Base-by-base conservation (phyloP, 192 early-diverging fungal species). In the Rhizoclosmatium globosum region DNA sequence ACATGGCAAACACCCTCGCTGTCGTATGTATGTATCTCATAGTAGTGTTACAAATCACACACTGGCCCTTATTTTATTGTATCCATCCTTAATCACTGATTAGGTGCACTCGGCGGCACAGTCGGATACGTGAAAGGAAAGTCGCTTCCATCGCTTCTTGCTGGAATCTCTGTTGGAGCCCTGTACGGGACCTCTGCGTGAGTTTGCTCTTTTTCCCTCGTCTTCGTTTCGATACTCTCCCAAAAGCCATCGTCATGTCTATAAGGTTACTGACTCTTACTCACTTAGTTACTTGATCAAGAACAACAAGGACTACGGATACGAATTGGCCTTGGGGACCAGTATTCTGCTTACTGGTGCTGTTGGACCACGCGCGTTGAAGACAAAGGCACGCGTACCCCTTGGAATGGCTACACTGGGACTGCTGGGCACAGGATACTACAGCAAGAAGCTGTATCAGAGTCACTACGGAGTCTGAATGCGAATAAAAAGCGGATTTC, bases 301-400 rank as follows among this genome's bases (percentile, higher is more conserved):
- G 45, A 70, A 65, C 23, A 87, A 89, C 79, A 68, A 42, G 44
- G 80, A 86, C 56, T 86, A 86, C 68, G 88, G 88, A 38, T 56
- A 76, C 23, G 86, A 86, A 65, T 79, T 89, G 11, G 88, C 85
- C 4, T 39, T 80, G 9, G 74, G 64, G 38, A 85, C 88, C 3
- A 82, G 80, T 21, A 57, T 76, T 15, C 17, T 89, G 23, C 71
- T 89, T 44, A 2, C 76, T 21, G 80, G 69, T 1, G 86, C 88
- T 38, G 84, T 86, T 78, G 81, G 57, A 13, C 83, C 81, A 13
- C 72, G 84, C 9, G 88, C 86, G 1, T 47, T 87, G 64, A 66
- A 47, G 17, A 81, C 79, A 6, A 64, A 74, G 21, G 81, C 80
- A 68, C 79, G 82, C 2, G 85, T 84, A 3, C 86, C 88, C 44